phyloP scores from a whole-genome alignment of 202 grass and related monocot genomes.

The Setaria viridis region DNA sequence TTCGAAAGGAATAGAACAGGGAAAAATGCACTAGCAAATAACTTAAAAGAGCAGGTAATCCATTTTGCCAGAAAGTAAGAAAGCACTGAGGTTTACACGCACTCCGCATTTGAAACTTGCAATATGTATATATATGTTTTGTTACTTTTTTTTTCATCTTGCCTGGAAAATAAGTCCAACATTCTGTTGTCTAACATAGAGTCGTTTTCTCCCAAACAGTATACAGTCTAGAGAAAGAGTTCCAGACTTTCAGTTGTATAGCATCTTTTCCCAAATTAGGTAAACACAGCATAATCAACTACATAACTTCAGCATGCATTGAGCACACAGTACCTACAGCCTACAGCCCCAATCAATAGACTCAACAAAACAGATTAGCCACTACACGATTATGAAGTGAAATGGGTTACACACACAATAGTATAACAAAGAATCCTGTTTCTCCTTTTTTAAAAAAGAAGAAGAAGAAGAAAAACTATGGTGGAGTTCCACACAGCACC shows the following conservation, averaged over 20 bases:
- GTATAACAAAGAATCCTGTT: too few relatives aligned
- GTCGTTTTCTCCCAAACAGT: background rate
- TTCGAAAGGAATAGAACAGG: background rate
- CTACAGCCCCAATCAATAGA: background rate
- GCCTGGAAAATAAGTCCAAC: background rate
- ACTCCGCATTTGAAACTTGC: background rate
- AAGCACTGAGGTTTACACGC: background rate
- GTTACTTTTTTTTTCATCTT: background rate
- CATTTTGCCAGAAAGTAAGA: background rate
- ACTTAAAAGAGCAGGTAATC: background rate
- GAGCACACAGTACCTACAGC: background rate
- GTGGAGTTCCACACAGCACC: background rate
- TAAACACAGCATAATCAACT: background rate
- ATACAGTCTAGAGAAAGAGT: background rate
- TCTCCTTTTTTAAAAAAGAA: background rate
- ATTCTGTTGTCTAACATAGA: background rate
- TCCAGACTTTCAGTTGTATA: conserved; percentile 1
- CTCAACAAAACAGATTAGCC: background rate
- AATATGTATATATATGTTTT: background rate
- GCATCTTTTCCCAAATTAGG: too few relatives aligned
- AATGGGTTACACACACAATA: too few relatives aligned
- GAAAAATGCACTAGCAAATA: background rate
- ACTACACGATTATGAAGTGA: background rate
- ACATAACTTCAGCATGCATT: background rate
- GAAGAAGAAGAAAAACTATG: background rate